Conservation (phyloP, 2,329 filamentous ascomycete species). For the Samsoniella hepiali region DNA sequence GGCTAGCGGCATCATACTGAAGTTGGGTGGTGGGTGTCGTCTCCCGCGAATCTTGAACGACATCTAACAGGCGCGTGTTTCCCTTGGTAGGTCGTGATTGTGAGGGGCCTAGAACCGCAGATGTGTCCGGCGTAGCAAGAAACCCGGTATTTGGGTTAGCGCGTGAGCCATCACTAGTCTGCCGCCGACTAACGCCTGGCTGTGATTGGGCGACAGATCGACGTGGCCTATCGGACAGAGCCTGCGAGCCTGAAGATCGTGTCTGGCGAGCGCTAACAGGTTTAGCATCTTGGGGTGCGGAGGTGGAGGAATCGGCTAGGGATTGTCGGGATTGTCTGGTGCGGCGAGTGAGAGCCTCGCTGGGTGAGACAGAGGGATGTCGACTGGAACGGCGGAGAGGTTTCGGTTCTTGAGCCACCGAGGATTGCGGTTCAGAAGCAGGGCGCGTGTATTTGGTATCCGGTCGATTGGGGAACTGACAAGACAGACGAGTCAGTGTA, state of each 20-base stretch:
- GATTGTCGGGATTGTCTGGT: slow-evolving; percentile 30
- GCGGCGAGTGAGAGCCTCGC: slow-evolving; percentile 32
- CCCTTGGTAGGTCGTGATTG: slow-evolving; percentile 38
- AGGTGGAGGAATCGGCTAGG: slow-evolving; percentile 31
- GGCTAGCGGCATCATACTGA: slow-evolving; percentile 49
- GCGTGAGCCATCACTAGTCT: slow-evolving; percentile 14
- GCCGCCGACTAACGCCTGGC: slow-evolving; percentile 13
- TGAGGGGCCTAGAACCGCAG: slow-evolving; percentile 38
- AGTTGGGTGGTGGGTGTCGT: slow-evolving; percentile 38
- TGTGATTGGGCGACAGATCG: slow-evolving; percentile 29
- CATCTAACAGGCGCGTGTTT: slow-evolving; percentile 41
- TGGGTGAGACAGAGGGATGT: slow-evolving; percentile 34
- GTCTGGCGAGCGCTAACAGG: slow-evolving; percentile 25
- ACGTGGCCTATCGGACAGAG: slow-evolving; percentile 35
- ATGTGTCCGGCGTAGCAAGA: slow-evolving; percentile 57
- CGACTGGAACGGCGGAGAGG: slow-evolving; percentile 28
- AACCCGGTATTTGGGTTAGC: slow-evolving; percentile 24
- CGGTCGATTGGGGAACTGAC: background rate
- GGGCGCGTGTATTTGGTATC: background rate
- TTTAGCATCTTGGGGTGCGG: slow-evolving; percentile 20
- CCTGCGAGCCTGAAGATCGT: slow-evolving; percentile 30
- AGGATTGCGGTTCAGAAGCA: background rate
- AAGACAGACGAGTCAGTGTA: background rate
- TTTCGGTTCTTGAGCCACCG: background rate
- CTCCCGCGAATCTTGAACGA: slow-evolving; percentile 44